A percentile compares a stretch with the other conserved stretches of the same genome.
Evolutionary conservation across 225 moss, liverwort and hornwort genomes (phyloP).

Genomic region (Anthoceros angustus): DNA sequence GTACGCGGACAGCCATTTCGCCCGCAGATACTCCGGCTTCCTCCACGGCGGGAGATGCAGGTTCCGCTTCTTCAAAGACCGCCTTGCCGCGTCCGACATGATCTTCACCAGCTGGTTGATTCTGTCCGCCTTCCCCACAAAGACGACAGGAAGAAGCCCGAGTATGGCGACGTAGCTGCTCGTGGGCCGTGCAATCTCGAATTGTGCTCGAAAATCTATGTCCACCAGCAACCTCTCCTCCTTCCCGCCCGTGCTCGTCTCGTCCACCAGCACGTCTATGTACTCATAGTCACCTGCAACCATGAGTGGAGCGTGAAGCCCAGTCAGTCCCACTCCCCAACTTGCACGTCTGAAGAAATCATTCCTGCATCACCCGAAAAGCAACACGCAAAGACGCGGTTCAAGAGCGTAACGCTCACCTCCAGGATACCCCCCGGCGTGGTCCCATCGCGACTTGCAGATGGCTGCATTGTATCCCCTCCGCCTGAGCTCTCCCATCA

Average conservation of each 20-base stretch:
- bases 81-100: slow-evolving; percentile 62
- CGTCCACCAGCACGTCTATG: slow-evolving; percentile 43
- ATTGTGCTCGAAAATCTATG: slow-evolving; percentile 61
- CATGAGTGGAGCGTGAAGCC: not conserved
- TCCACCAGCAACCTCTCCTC: slow-evolving; percentile 51
- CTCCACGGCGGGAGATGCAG: slow-evolving; percentile 85
- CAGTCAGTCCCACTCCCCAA: not conserved
- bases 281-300: slow-evolving; percentile 67
- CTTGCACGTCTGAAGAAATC: too few species aligned
- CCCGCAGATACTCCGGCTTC: slow-evolving; percentile 69
- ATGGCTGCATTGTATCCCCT: slow-evolving; percentile 72
- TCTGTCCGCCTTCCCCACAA: slow-evolving; percentile 47
- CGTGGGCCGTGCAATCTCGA: slow-evolving; percentile 73
- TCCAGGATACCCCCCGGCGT: slow-evolving; percentile 65
- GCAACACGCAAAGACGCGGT: not conserved
- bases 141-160: slow-evolving; percentile 39
- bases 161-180: slow-evolving; percentile 36
- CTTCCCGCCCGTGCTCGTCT: slow-evolving; percentile 11
- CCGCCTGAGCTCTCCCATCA: slow-evolving; percentile 45
- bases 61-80: slow-evolving; percentile 65
- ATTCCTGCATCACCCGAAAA: not conserved
- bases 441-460: slow-evolving; percentile 89
- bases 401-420: slow-evolving; percentile 14
- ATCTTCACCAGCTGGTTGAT: slow-evolving; percentile 56
- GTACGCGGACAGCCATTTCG: slow-evolving; percentile 76